Base-by-base conservation (phyloP, 805 yeast genomes). In the Pichia cabralensis region DNA sequence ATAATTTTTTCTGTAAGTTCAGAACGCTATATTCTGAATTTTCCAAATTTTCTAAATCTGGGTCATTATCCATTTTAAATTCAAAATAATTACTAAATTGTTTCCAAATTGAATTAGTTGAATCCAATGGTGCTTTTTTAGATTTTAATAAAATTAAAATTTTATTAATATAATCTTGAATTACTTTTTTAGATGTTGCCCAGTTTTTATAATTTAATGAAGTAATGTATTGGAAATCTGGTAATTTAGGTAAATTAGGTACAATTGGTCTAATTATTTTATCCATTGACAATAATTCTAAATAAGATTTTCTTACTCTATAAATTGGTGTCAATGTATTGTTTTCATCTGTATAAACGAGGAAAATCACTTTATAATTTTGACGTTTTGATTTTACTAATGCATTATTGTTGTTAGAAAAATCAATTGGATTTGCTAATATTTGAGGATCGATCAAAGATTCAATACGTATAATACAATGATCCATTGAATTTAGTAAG, bases 251-350 rank as follows among this genome's bases (percentile, higher is more conserved):
- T 24, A 56, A 34, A 15, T 41, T 45, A 12, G 52, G 47, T 13
- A 46, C 44, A 48, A 46, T 29, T 5, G 71, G 71, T 42, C 85
- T 64, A 9, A 84, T 60, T 26, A 67, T 71, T 16, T 59, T 55
- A 54, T 85, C 94, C 41, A 88, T 64, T 8, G 66, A 62, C 6
- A 62, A 42, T n/a, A 89, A 58, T 45, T 77, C 79, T 2, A 70
- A 59, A 39, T 75, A 69, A 2, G 74, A 55, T 48, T 85, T 85
- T 27, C 74, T 62, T 34, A 84, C 74, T 45, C 76, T 67, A 80
- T 94, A 88, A 28, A 58, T 44, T 21, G 58, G 58, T 22, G 51
- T 56, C 63, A 82, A 69, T 46, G 77, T 84, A 6, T 47, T 43
- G 26, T 64, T 58, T 17, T 66, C 74, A 22, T 76, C 67, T 44